Evolutionary conservation across 2,329 filamentous ascomycete species (phyloP).

Genomic region (Aspergillus felis): DNA sequence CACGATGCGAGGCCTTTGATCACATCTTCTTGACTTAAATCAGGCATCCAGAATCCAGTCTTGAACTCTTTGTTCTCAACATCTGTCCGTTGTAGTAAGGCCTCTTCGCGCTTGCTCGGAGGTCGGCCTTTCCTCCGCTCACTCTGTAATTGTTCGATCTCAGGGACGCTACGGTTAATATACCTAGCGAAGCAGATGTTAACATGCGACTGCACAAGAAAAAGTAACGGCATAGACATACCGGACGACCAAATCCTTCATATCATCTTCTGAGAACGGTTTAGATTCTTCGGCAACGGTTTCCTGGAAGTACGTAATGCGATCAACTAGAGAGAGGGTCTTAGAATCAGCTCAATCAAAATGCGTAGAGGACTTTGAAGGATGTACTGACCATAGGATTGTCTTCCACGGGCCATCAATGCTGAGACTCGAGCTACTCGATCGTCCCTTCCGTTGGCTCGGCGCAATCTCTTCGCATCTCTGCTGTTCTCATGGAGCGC

Average conservation of each 20-base stretch:
- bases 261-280: constrained; percentile 34
- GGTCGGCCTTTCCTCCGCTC: constrained; percentile 74
- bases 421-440: constrained; percentile 69
- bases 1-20: constrained; percentile 65
- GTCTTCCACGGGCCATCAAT: constrained; percentile 69
- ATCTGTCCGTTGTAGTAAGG: constrained; percentile 67
- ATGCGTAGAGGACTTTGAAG: neutral
- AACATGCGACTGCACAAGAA: neutral
- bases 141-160: constrained; percentile 49
- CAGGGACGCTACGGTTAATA: constrained; percentile 32
- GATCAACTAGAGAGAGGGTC: constrained; percentile 50
- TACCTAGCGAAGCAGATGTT: constrained; percentile 23
- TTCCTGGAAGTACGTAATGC: constrained; percentile 69
- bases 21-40: constrained; percentile 66
- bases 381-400: constrained; percentile 58
- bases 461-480: constrained; percentile 75
- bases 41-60: constrained; percentile 76
- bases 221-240: constrained; percentile 34
- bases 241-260: constrained; percentile 55
- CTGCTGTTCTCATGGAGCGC: constrained; percentile 83
- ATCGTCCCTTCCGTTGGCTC: constrained; percentile 76
- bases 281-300: constrained; percentile 42
- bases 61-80: constrained; percentile 74
- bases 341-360: neutral
- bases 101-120: constrained; percentile 69